These are phyloP conservation scores for Suillus decipiens DNA, from an alignment of 768 basidiomycete genomes.

Conservation along the genomic window DNA sequence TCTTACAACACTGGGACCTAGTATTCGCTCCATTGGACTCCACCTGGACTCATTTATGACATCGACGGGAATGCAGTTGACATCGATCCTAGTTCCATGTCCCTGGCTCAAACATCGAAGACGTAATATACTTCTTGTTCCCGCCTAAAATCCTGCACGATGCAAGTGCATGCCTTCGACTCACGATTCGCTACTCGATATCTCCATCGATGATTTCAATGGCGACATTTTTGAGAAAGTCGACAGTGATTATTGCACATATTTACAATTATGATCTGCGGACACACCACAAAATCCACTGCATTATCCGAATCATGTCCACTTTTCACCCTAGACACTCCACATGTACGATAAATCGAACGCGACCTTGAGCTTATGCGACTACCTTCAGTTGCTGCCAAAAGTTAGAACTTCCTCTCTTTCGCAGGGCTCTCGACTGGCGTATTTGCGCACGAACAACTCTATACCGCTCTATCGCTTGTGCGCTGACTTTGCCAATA, in stretches of 20 bases:
- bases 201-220: neutral
- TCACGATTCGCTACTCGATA: neutral
- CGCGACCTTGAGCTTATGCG: slow-evolving; percentile 16
- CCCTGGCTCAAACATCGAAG: neutral
- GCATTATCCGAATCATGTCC: neutral
- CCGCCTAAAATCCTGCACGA: neutral
- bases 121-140: neutral
- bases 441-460: slow-evolving; percentile 46
- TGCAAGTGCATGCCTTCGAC: neutral
- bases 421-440: slow-evolving; percentile 43
- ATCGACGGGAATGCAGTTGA: neutral
- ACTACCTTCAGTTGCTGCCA: slow-evolving; percentile 46
- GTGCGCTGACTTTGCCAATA: neutral
- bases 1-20: neutral
- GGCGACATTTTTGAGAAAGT: neutral
- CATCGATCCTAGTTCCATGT: neutral
- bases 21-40: neutral
- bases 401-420: slow-evolving; percentile 44
- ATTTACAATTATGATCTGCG: neutral
- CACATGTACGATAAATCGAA: neutral
- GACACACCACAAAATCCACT: neutral
- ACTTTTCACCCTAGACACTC: neutral
- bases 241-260: neutral
- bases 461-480: slow-evolving; percentile 48
- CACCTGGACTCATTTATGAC: neutral